Evolutionary conservation across 805 yeast genomes (phyloP), one percentile per base, ranked within the genome.

Genomic region (Wickerhamiella vanderwaltii): DNA sequence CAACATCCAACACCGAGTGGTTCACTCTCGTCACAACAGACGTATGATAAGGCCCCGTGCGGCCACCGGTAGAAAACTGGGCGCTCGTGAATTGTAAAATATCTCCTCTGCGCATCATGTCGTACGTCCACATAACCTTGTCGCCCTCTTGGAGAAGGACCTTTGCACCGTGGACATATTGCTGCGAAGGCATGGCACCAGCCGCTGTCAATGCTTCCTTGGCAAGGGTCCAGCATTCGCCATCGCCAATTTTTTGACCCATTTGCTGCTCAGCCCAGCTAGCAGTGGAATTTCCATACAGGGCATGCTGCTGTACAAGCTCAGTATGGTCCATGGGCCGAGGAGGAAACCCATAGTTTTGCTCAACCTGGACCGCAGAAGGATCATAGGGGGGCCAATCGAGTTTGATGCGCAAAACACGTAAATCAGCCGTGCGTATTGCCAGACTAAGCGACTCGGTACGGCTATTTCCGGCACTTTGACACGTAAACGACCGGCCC

Each of bases 181-280:
- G 55, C 43, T 52, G 58, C 5, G 62, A 47, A 1, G 49, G 35
- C 51, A 60, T 35, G 1, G 59, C 61, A 7, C 38, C 35, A 13
- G 52, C 55, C 18, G 47, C 49, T 4, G 51, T 35, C 15, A 62
- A 48, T 6, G 65, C 64, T 13, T 58, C 55, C 25, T 56, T 47
- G 24, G 64, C 65, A 20, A 60, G 46, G 9, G 65, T 61, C 67
- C 67, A 63, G 51, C 67, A 63, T 47, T 63, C 66, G 4, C 63
- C 66, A 39, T 59, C 48, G 19, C 65, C 64, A 1, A 59, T 60
- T 29, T 52, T 57, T 12, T 36, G 49, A 9, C 59, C 63, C n/a
- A 42, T 35, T 36, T 51, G 54, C 26, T 48, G 47, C 49, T 50
- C 68, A 44, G 58, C 53, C 60, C 54, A 66, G 18, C 39, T 29